Base-by-base conservation (phyloP, 2,329 filamentous ascomycete genomes). In the Aspergillus sp. region DNA sequence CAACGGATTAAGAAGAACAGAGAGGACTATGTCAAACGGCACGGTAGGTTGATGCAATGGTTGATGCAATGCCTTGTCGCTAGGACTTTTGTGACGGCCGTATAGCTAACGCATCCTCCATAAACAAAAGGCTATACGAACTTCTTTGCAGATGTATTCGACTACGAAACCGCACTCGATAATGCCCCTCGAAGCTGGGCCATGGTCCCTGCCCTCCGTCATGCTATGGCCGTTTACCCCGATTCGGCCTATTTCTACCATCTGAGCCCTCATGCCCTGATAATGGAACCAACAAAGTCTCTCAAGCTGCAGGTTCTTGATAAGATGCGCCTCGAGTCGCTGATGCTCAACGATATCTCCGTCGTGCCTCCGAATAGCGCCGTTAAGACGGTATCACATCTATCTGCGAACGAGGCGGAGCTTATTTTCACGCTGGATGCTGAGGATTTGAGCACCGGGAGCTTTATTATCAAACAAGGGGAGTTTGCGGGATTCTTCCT, bases 311-410 rank as follows among this genome's bases (percentile, higher is more conserved):
- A 88, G 57, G 69, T 98, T 35, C 80, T 94, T 65, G 73, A 80
- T 7, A 70, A 81, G 7, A 72, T 73, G 44, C 79, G 75, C 47
- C 75, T 98, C 42, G 85, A 94, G 60, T 75, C 74, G 26, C 65
- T 86, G 47, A 96, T 97, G 88, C 80, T 93, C 57, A 85, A 82
- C 64, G 86, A 95, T 65, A 77, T 83, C 45, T 81, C 93, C 4
- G 82, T 98, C 43, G 91, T 97, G 6, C 93, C 91, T 2, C 93
- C 94, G 0, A 88, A 96, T 69, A 94, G 88, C 70, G 90, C 98
- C 58, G 97, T 98, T 71, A 91, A 87, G 73, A 97, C 94, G 0
- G 95, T 94, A 63, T 73, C 79, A 10, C 84, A 94, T 61, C 73
- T 95, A n/a, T 82, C 81, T 52, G 83, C 82, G 33, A 76, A 85